Conservation (phyloP, 1,284 basidiomycete species). For the Ceratorhiza oryzae-sativae region DNA sequence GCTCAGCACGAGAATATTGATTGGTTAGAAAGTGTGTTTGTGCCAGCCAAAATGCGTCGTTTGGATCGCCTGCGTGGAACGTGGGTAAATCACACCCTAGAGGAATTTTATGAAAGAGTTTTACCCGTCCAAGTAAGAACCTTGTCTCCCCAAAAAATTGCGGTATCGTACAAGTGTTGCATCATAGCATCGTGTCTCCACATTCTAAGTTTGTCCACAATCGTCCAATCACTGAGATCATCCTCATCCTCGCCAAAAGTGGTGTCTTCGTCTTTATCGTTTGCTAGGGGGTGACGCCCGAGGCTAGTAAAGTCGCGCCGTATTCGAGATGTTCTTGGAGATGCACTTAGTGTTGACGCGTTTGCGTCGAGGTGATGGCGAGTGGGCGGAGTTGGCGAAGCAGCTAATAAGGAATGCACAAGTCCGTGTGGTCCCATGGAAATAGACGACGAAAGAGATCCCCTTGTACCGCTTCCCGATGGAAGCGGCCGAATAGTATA, state of each 20-base stretch:
- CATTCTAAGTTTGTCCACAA: slow-evolving; percentile 92
- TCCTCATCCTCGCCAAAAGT: slow-evolving; percentile 61
- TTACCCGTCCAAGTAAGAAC: slow-evolving; percentile 91
- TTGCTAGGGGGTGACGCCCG: slow-evolving; percentile 22
- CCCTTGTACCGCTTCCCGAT: slow-evolving; percentile 13
- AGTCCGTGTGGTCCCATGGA: slow-evolving; percentile 34
- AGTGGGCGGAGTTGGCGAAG: slow-evolving; percentile 31
- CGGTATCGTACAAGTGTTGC: slow-evolving; percentile 97
- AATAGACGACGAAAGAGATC: slow-evolving; percentile 26
- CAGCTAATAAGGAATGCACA: slow-evolving; percentile 18
- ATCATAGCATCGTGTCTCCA: slow-evolving; percentile 98
- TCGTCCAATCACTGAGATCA: slow-evolving; percentile 66
- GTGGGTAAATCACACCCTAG: neutral
- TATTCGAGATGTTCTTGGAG: slow-evolving; percentile 25
- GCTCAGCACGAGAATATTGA: slow-evolving; percentile 93
- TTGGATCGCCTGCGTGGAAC: slow-evolving; percentile 75
- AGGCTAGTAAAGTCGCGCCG: slow-evolving; percentile 29
- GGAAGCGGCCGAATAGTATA: slow-evolving; percentile 32
- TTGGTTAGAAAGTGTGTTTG: slow-evolving; percentile 96
- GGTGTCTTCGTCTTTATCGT: slow-evolving; percentile 54
- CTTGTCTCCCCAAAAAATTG: slow-evolving; percentile 98
- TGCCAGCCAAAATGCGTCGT: slow-evolving; percentile 99
- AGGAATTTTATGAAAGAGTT: slow-evolving; percentile 50
- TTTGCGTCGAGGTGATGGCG: slow-evolving; percentile 34
- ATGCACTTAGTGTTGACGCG: slow-evolving; percentile 31